Evolutionary conservation across 2,329 filamentous ascomycete species (phyloP).

Genomic region (Monosporascus sp.): DNA sequence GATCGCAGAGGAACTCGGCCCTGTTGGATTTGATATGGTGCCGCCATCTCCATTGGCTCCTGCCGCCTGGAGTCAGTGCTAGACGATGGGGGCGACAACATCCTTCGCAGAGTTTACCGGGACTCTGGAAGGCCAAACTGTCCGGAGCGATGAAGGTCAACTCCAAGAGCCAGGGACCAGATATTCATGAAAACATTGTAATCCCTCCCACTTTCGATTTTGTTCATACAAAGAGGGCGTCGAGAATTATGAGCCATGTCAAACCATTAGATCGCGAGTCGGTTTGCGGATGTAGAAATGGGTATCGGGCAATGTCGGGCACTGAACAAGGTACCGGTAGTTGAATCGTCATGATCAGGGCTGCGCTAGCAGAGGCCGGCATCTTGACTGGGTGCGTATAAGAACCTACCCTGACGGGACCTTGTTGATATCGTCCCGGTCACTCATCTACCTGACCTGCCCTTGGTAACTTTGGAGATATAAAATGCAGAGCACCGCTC

Average conservation of each 20-base stretch:
- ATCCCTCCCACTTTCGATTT: constrained; percentile 27
- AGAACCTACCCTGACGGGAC: too few relatives aligned
- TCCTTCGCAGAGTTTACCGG: constrained; percentile 37
- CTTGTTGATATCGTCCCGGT: too few relatives aligned
- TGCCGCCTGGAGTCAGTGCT: constrained; percentile 28
- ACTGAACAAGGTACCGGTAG: too few relatives aligned
- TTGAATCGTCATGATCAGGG: too few relatives aligned
- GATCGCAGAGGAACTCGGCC: constrained; percentile 20
- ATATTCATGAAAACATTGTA: constrained; percentile 21
- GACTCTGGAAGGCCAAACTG: constrained; percentile 39
- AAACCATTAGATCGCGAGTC: constrained; percentile 25
- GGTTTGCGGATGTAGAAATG: constrained; percentile 31
- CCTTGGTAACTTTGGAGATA: too few relatives aligned
- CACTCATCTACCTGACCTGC: too few relatives aligned
- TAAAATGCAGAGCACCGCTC: too few relatives aligned
- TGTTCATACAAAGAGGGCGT: constrained; percentile 23
- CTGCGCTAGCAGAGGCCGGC: too few relatives aligned
- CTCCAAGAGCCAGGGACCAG: too few relatives aligned
- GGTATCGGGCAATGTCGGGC: constrained; percentile 13
- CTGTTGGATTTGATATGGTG: constrained; percentile 33
- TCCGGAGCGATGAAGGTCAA: too few relatives aligned
- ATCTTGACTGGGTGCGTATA: too few relatives aligned
- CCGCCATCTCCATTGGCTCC: constrained; percentile 34
- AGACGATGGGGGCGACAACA: constrained; percentile 26
- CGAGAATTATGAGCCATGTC: constrained; percentile 30